phyloP scores from a whole-genome alignment of 2,329 filamentous ascomycete species.

The Polytolypa hystricis region DNA sequence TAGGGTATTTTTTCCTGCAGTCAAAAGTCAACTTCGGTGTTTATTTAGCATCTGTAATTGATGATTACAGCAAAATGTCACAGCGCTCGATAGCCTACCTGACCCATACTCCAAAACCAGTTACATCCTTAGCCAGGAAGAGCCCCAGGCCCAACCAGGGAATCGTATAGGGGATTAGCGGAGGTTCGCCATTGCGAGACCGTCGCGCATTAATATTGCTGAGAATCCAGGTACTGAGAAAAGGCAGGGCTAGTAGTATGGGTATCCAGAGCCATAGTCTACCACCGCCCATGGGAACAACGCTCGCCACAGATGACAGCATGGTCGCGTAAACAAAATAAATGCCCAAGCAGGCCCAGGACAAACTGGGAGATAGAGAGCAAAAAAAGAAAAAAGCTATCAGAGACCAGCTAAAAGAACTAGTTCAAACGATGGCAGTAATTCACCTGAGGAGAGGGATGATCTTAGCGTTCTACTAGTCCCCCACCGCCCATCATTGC shows the following conservation, averaged over 20 bases:
- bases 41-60: background rate
- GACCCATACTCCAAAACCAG: background rate
- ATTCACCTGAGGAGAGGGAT: too few relatives aligned
- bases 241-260: background rate
- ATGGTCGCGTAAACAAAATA: too few relatives aligned
- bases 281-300: slow-evolving; percentile 1
- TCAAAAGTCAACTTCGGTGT: too few relatives aligned
- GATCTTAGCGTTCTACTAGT: too few relatives aligned
- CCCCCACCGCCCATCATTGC: too few relatives aligned
- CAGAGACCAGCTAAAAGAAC: too few relatives aligned
- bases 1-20: slow-evolving; percentile 7
- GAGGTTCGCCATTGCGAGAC: background rate
- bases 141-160: slow-evolving; percentile 1
- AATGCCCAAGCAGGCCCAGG: too few relatives aligned
- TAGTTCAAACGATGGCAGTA: too few relatives aligned
- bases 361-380: too few relatives aligned
- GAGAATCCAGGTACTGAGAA: background rate
- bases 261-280: slow-evolving; percentile 1
- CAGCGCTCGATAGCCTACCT: background rate
- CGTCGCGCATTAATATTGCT: slow-evolving; percentile 1
- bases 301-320: too few relatives aligned
- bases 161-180: slow-evolving; percentile 1
- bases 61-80: too few relatives aligned
- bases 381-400: too few relatives aligned
- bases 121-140: background rate